phyloP scores from a whole-genome alignment of 441 rosid genomes.

The Aleurites moluccanus region DNA sequence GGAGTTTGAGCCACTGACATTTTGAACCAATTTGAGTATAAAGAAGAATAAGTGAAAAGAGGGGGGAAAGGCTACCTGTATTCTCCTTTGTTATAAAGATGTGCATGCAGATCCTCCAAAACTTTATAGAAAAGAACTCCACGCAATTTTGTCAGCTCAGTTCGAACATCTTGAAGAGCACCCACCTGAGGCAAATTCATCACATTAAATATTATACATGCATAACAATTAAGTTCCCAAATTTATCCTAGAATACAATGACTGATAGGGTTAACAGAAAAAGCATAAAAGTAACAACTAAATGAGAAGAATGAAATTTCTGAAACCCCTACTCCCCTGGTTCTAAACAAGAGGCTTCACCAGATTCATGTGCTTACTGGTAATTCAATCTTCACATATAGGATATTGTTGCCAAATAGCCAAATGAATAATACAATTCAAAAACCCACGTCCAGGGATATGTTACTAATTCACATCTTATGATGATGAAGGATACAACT shows the following conservation, averaged over 20 bases:
- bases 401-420: not conserved
- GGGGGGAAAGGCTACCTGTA: conserved; percentile 53
- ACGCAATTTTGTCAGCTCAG: conserved; percentile 89
- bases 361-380: not conserved
- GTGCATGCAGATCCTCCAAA: conserved; percentile 95
- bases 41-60: not conserved
- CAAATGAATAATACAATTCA: not conserved
- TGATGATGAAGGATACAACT: not conserved
- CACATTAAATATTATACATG: conserved; percentile 15
- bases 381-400: conserved; percentile 9
- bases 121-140: conserved; percentile 81
- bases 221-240: conserved; percentile 15
- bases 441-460: not conserved
- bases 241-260: conserved; percentile 1
- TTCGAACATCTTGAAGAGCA: conserved; percentile 98
- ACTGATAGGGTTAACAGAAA: not conserved
- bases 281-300: not conserved
- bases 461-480: not conserved
- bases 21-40: not conserved
- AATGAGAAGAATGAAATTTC: not conserved
- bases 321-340: not conserved
- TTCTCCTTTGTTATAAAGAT: conserved; percentile 96
- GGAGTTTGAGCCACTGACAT: not conserved
- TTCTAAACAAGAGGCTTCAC: not conserved
- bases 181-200: conserved; percentile 66